These are phyloP conservation scores for Monilinia laxa DNA, from an alignment of 2,329 filamentous ascomycete species.

Conservation along the genomic window DNA sequence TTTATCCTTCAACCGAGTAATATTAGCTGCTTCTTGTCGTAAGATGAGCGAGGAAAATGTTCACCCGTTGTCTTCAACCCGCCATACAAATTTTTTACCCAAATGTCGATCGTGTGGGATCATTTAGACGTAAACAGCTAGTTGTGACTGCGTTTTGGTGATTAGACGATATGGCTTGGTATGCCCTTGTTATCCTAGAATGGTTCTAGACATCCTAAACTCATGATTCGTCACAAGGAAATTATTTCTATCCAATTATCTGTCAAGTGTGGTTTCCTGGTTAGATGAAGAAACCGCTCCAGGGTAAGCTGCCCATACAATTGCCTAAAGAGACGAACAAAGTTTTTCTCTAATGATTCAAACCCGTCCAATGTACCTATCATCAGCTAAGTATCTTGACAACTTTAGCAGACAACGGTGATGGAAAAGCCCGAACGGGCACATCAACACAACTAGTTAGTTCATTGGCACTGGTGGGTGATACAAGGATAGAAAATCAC, in stretches of 20 bases:
- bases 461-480: neutral
- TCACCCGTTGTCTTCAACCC: slow-evolving; percentile 14
- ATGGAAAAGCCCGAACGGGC: neutral
- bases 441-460: neutral
- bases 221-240: slow-evolving; percentile 29
- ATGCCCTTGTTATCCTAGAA: neutral
- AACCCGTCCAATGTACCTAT: neutral
- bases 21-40: slow-evolving; percentile 1
- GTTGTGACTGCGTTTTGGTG: neutral
- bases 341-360: neutral
- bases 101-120: slow-evolving; percentile 6
- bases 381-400: neutral
- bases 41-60: neutral
- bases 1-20: slow-evolving; percentile 8
- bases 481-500: neutral
- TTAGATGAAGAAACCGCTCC: slow-evolving; percentile 26
- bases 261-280: slow-evolving; percentile 27
- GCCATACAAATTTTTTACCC: slow-evolving; percentile 14
- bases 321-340: neutral
- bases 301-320: slow-evolving; percentile 19
- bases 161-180: slow-evolving; percentile 3
- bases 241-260: slow-evolving; percentile 33
- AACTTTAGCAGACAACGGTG: neutral
- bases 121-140: slow-evolving; percentile 1
- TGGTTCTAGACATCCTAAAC: neutral